Conservation (phyloP, 257 asterid genomes). For the Primulina tabacum region DNA sequence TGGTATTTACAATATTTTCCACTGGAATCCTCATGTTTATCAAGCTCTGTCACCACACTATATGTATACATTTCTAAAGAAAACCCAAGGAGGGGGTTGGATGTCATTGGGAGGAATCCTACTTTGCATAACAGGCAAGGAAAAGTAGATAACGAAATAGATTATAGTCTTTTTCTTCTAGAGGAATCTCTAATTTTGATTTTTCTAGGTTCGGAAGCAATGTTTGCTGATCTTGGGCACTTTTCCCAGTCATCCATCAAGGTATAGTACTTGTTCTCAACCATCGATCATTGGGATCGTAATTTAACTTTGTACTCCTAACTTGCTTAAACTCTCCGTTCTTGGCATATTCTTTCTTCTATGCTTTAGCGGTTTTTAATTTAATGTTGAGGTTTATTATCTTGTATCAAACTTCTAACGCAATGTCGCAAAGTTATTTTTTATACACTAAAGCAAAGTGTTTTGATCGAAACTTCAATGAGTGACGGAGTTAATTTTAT, state of each 20-base stretch:
- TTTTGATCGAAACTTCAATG: not conserved
- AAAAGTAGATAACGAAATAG: not conserved
- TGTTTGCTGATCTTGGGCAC: conserved; percentile 97
- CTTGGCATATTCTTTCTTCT: not conserved
- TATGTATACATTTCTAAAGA: conserved; percentile 68
- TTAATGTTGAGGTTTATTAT: not conserved
- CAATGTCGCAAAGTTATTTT: not conserved
- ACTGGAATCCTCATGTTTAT: conserved; percentile 76
- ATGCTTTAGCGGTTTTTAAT: not conserved
- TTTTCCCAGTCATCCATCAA: conserved; percentile 83
- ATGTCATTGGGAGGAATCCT: conserved; percentile 84
- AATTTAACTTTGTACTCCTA: not conserved
- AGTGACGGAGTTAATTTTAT: not conserved
- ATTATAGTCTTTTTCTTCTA: not conserved
- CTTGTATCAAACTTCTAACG: not conserved
- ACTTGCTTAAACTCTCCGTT: not conserved
- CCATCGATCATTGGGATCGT: not conserved
- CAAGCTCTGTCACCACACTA: conserved; percentile 78
- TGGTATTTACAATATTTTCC: conserved; percentile 67
- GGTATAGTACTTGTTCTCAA: conserved; percentile 32
- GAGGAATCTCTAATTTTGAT: not conserved
- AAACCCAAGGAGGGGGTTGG: conserved; percentile 74
- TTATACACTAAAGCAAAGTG: not conserved
- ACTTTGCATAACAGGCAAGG: conserved; percentile 76
- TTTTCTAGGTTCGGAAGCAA: conserved; percentile 91